Evolutionary conservation across 2,329 filamentous ascomycete genomes (phyloP).

Genomic region (Stagonosporopsis rhizophila): DNA sequence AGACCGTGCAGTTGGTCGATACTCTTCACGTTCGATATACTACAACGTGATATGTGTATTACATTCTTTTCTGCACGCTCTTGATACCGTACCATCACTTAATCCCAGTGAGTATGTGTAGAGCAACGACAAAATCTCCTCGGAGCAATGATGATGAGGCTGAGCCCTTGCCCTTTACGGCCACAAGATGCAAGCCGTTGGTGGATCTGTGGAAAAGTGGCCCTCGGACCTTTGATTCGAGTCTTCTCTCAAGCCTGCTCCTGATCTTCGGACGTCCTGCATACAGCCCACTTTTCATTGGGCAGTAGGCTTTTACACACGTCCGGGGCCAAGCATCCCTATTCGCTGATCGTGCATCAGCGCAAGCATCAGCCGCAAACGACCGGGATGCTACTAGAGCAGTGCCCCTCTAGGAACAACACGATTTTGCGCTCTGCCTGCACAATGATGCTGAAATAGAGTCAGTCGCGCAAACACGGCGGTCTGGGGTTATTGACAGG

Average conservation of each 20-base stretch:
- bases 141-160: constrained; percentile 12
- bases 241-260: constrained; percentile 20
- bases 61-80: neutral
- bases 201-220: constrained; percentile 27
- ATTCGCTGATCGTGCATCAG: constrained; percentile 25
- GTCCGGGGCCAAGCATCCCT: constrained; percentile 17
- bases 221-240: constrained; percentile 30
- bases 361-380: constrained; percentile 9
- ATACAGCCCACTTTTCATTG: constrained; percentile 27
- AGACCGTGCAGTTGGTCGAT: constrained; percentile 22
- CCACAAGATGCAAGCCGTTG: constrained; percentile 31
- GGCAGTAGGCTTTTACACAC: constrained; percentile 13
- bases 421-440: constrained; percentile 13
- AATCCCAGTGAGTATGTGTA: neutral
- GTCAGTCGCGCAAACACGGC: constrained; percentile 1
- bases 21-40: constrained; percentile 12
- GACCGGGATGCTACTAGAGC: constrained; percentile 15
- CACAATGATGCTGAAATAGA: constrained; percentile 19
- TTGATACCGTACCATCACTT: neutral
- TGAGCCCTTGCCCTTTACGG: constrained; percentile 6
- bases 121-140: neutral
- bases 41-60: neutral
- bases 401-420: constrained; percentile 3
- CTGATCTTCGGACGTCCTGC: constrained; percentile 36
- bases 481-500: constrained; percentile 14